Conservation (phyloP, 768 basidiomycete species). For the Lentinus tigrinus region DNA sequence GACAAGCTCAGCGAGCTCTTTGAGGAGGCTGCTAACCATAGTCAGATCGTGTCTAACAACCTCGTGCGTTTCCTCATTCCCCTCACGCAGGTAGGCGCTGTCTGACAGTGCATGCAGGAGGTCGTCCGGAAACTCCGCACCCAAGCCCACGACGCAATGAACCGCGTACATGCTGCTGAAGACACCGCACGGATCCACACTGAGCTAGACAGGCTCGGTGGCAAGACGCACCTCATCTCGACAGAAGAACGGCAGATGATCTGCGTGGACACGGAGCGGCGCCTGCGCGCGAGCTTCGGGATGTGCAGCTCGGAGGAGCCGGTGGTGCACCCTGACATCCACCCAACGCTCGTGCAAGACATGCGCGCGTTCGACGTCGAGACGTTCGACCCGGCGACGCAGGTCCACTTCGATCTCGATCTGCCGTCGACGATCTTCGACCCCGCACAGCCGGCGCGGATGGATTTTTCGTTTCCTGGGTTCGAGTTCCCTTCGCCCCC, state of each 20-base stretch:
- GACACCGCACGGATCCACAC: slow-evolving; percentile 13
- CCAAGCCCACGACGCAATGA: slow-evolving; percentile 30
- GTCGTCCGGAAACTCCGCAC: slow-evolving; percentile 29
- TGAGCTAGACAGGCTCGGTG: slow-evolving; percentile 35
- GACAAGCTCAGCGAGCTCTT: slow-evolving; percentile 32
- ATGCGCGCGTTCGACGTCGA: slow-evolving; percentile 42
- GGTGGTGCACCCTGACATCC: slow-evolving; percentile 31
- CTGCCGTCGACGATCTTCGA: slow-evolving; percentile 25
- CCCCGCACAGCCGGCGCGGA: slow-evolving; percentile 8
- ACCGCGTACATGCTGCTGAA: slow-evolving; percentile 15
- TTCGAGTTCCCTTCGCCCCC: slow-evolving; percentile 6
- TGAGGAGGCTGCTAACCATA: slow-evolving; percentile 24
- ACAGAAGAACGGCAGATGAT: neutral
- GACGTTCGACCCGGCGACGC: slow-evolving; percentile 6
- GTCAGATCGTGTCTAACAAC: slow-evolving; percentile 28
- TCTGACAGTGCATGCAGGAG: slow-evolving; percentile 17
- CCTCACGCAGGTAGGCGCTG: neutral
- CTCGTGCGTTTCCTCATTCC: slow-evolving; percentile 15
- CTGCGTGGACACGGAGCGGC: neutral
- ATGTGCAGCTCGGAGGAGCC: slow-evolving; percentile 7
- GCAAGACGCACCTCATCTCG: slow-evolving; percentile 29
- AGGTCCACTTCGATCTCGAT: slow-evolving; percentile 26
- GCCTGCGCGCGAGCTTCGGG: neutral
- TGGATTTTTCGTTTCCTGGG: slow-evolving; percentile 11
- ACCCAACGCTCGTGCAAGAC: slow-evolving; percentile 56